Evolutionary conservation across 78 protist species (phyloP), one percentile per base, ranked within the genome.

Genomic region (Dictyostelium citrinum): DNA sequence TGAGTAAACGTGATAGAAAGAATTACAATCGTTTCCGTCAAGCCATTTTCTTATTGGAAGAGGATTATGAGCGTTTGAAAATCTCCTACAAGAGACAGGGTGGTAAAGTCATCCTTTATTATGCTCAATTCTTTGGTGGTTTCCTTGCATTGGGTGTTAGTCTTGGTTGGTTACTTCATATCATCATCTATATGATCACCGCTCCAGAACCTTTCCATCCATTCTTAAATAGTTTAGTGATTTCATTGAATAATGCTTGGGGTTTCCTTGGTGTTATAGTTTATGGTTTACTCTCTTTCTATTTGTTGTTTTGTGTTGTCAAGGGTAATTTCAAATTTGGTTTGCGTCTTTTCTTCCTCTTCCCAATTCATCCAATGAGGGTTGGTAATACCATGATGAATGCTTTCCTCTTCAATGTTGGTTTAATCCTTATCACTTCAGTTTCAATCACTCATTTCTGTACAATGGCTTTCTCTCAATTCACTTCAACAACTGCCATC

Each of bases 341-440:
- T 10, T 31, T 96, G 17, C 84, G 97, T 37, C 35, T 98, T 24
- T 82, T 95, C 82, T 90, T 95, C 90, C 39, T 86, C 22, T 83
- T 98, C 90, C 90, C 97, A 49, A 83, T 98, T 83, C 98, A 98
- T 84, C 97, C 97, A 64, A 96, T 98, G 98, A 85, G 96, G 43
- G 67, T 82, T 35, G 93, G 96, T 27, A 96, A 43, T 29, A 98
- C 99, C 58, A 71, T 96, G 93, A 96, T 97, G 98, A 98, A 97
- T 95, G 97, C 98, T 20, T 91, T 98, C 83, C 77, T 98, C 3
- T 98, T 98, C 96, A 98, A 98, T 81, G 71, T 93, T n/a, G 95
- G 94, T 83, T 49, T 98, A 45, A 84, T 98, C 43, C 61, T 96
- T 22, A 61, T 96, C 31, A 85, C 95, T 58, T 72, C 97, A 61